Percentiles rank a stretch among this genome's conserved stretches.
phyloP scores from a whole-genome alignment of 129 eudicot genomes.

The Flaveria bidentis region DNA sequence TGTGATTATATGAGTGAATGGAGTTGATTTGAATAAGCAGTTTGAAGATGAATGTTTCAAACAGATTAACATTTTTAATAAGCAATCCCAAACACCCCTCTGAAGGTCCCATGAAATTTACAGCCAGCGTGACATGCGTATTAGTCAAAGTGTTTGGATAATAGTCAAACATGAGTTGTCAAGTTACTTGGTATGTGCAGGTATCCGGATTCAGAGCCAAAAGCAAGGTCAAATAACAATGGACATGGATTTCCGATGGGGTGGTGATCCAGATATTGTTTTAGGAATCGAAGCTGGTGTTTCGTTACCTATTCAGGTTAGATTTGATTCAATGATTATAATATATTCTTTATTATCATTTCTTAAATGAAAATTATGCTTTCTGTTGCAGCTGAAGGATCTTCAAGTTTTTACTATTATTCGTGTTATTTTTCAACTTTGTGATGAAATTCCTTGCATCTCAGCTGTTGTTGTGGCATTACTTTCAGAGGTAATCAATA shows the following conservation, averaged over 20 bases:
- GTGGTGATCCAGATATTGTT: conserved; percentile 90
- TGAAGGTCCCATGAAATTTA: background rate
- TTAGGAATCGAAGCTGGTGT: conserved; percentile 80
- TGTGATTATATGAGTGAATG: background rate
- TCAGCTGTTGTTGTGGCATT: conserved; percentile 98
- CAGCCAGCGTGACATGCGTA: background rate
- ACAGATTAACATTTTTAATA: background rate
- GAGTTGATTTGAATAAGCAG: background rate
- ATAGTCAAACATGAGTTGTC: background rate
- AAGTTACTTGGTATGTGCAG: conserved; percentile 45
- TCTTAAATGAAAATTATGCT: background rate
- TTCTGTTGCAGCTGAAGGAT: conserved; percentile 72
- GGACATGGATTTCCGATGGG: conserved; percentile 99
- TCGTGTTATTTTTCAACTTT: conserved; percentile 90
- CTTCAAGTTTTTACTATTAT: conserved; percentile 90
- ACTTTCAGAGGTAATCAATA: conserved; percentile 71
- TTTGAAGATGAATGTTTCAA: too few relatives aligned
- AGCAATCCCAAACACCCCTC: background rate
- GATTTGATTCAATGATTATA: background rate
- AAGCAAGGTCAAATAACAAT: conserved; percentile 89
- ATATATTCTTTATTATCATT: background rate
- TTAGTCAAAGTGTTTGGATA: background rate
- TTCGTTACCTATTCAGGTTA: conserved; percentile 94
- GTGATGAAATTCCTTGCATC: conserved; percentile 96
- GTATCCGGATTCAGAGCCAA: conserved; percentile 93